phyloP scores from a whole-genome alignment of 2,329 filamentous ascomycete genomes.

The Exophiala mesophila region DNA sequence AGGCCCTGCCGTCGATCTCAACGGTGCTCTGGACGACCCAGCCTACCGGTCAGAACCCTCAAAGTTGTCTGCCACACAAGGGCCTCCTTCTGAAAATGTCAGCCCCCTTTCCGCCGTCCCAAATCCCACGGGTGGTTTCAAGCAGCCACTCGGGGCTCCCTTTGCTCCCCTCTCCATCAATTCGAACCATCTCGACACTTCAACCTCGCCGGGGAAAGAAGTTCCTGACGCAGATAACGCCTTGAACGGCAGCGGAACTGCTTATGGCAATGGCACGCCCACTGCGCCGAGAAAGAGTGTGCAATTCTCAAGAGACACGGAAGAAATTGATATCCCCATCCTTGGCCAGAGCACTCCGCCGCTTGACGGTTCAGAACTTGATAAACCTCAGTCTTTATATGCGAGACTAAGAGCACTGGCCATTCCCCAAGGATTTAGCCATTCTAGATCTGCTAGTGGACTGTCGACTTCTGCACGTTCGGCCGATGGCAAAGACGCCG shows the following conservation, averaged over 20 bases:
- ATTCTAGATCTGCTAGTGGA: slow-evolving; percentile 47
- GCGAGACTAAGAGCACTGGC: slow-evolving; percentile 73
- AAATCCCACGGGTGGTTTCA: slow-evolving; percentile 9
- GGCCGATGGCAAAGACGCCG: slow-evolving; percentile 35
- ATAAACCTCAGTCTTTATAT: slow-evolving; percentile 63
- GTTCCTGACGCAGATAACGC: slow-evolving; percentile 9
- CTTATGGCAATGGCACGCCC: slow-evolving; percentile 12
- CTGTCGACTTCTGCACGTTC: slow-evolving; percentile 38
- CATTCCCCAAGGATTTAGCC: slow-evolving; percentile 47
- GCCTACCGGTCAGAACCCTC: slow-evolving; percentile 3
- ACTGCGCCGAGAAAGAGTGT: slow-evolving; percentile 50
- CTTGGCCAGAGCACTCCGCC: slow-evolving; percentile 55
- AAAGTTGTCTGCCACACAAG: slow-evolving; percentile 5
- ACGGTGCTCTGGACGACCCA: neutral
- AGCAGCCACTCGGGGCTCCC: slow-evolving; percentile 7
- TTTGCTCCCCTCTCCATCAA: slow-evolving; percentile 3
- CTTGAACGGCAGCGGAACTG: neutral
- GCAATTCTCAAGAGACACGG: slow-evolving; percentile 63
- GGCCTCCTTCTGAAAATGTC: slow-evolving; percentile 13
- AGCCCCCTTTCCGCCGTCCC: slow-evolving; percentile 10
- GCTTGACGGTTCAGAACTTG: slow-evolving; percentile 57
- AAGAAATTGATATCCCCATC: slow-evolving; percentile 45
- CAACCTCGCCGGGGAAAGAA: slow-evolving; percentile 6
- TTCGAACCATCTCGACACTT: slow-evolving; percentile 8
- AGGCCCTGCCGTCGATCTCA: slow-evolving; percentile 14